phyloP scores from a whole-genome alignment of 1,284 basidiomycete species.

The Sanguinoderma infundibulare region DNA sequence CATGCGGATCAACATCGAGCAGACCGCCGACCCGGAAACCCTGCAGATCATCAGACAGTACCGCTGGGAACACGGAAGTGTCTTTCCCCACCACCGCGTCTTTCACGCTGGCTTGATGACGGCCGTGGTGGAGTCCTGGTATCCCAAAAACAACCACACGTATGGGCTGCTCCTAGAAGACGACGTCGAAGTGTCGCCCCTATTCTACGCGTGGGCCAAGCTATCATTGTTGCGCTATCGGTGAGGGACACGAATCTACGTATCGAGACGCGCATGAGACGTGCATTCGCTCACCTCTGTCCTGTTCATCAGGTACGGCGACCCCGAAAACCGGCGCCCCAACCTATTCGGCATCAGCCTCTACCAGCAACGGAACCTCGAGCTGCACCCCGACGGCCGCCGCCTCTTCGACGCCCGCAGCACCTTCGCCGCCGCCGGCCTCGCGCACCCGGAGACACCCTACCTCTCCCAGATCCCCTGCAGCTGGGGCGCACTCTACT shows the following conservation, averaged over 20 bases:
- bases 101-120: constrained; percentile 77
- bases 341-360: constrained; percentile 78
- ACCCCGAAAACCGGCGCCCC: constrained; percentile 40
- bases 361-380: constrained; percentile 82
- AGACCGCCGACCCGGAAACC: constrained; percentile 69
- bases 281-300: neutral
- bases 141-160: constrained; percentile 70
- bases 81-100: constrained; percentile 71
- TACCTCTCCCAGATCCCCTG: constrained; percentile 86
- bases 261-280: neutral
- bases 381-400: constrained; percentile 72
- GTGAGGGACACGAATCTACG: constrained; percentile 38
- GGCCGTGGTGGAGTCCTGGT: constrained; percentile 87
- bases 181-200: constrained; percentile 80
- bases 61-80: constrained; percentile 61
- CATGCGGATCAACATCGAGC: constrained; percentile 75
- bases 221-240: constrained; percentile 75
- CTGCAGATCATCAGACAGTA: constrained; percentile 53
- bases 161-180: constrained; percentile 84
- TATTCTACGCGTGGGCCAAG: constrained; percentile 86
- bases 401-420: constrained; percentile 66
- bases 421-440: constrained; percentile 51
- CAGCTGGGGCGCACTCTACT: constrained; percentile 90
- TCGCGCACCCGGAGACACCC: constrained; percentile 56
- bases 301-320: constrained; percentile 55